These are phyloP conservation scores for Podila minutissima DNA, from an alignment of 192 early-diverging fungal genomes.

Conservation along the genomic window DNA sequence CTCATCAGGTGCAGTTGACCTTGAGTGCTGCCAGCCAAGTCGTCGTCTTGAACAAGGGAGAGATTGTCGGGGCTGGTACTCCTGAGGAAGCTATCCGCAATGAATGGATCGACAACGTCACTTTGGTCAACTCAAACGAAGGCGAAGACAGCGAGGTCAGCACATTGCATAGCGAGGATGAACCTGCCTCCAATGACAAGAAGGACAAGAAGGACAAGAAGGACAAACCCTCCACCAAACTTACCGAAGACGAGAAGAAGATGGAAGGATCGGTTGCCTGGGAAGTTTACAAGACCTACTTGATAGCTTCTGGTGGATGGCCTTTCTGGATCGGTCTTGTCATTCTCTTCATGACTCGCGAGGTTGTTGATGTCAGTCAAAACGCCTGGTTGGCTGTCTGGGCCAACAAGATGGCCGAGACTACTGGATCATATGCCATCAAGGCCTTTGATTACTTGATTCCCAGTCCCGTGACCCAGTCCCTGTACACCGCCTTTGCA, in stretches of 20 bases:
- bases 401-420: slow-evolving; percentile 33
- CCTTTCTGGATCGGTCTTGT: slow-evolving; percentile 69
- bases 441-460: slow-evolving; percentile 17
- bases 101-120: slow-evolving; percentile 58
- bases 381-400: slow-evolving; percentile 64
- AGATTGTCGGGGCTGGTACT: slow-evolving; percentile 60
- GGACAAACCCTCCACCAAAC: slow-evolving; percentile 57
- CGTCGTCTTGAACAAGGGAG: slow-evolving; percentile 70
- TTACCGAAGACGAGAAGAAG: slow-evolving; percentile 88
- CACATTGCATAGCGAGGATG: slow-evolving; percentile 55
- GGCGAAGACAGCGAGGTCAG: slow-evolving; percentile 42
- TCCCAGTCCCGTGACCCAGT: slow-evolving; percentile 25
- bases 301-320: slow-evolving; percentile 72
- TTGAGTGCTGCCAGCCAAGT: slow-evolving; percentile 65
- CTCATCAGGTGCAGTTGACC: slow-evolving; percentile 82
- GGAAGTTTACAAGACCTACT: slow-evolving; percentile 82
- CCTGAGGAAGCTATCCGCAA: slow-evolving; percentile 56
- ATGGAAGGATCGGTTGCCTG: slow-evolving; percentile 81
- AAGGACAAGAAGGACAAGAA: slow-evolving; percentile 52
- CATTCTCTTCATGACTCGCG: slow-evolving; percentile 54
- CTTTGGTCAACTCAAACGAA: slow-evolving; percentile 24
- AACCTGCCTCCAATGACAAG: slow-evolving; percentile 20
- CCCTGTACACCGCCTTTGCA: slow-evolving; percentile 22
- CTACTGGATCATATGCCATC: slow-evolving; percentile 35
- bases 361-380: slow-evolving; percentile 62